Conservation (phyloP, 2,329 filamentous ascomycete species). For the Ceratocystis harringtonii region DNA sequence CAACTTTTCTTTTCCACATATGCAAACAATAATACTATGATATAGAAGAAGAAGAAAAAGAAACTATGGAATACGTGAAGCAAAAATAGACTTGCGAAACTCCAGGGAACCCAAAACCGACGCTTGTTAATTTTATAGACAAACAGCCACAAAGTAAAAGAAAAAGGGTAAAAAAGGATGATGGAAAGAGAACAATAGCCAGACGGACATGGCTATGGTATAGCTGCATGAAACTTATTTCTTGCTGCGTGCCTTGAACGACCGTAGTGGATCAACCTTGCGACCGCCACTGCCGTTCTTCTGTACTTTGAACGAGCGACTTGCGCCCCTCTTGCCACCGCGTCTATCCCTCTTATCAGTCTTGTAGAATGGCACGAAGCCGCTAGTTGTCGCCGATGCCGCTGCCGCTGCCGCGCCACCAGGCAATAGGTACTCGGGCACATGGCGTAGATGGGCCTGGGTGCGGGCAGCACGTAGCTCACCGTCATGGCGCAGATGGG, state of each 20-base stretch:
- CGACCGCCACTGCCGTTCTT: conserved; percentile 28
- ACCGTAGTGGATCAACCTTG: conserved; percentile 74
- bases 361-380: conserved; percentile 55
- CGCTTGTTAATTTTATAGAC: conserved; percentile 10
- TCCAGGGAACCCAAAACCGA: conserved; percentile 11
- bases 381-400: conserved; percentile 49
- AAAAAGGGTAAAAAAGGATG: background rate
- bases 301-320: conserved; percentile 32
- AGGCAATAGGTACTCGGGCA: conserved; percentile 86
- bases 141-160: conserved; percentile 6
- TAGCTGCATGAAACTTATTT: background rate
- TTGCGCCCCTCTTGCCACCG: conserved; percentile 24
- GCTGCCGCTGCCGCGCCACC: conserved; percentile 53
- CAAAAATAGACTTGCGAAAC: background rate
- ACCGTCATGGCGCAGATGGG: conserved; percentile 76
- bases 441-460: conserved; percentile 81
- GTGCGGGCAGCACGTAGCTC: conserved; percentile 71
- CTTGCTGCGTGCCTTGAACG: conserved; percentile 51
- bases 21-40: background rate
- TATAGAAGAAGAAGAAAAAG: background rate
- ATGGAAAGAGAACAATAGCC: background rate
- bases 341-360: conserved; percentile 35
- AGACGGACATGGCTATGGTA: too few relatives aligned
- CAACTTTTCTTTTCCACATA: background rate
- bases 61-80: background rate